Conservation (phyloP, 768 basidiomycete genomes). For the Suillus fuscotomentosus region DNA sequence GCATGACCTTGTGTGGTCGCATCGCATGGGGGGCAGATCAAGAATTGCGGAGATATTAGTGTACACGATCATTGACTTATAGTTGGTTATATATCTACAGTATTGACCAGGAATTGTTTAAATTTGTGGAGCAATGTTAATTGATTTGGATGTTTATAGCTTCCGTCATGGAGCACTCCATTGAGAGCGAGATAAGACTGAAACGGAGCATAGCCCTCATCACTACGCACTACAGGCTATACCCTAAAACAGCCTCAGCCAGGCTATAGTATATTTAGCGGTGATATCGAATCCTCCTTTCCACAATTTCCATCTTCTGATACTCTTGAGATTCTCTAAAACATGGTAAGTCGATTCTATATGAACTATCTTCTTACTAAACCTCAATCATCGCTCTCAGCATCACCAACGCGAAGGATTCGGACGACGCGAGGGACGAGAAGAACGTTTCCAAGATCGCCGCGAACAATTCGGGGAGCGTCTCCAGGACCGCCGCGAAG, state of each 20-base stretch:
- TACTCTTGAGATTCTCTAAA: background rate
- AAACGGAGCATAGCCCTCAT: background rate
- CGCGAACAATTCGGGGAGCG: conserved; percentile 13
- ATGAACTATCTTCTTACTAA: background rate
- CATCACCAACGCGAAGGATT: background rate
- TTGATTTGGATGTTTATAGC: background rate
- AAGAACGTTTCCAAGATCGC: conserved; percentile 9
- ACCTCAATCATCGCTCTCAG: background rate
- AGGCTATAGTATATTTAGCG: background rate
- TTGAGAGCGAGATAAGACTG: no score
- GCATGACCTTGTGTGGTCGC: background rate
- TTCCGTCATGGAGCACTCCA: no score
- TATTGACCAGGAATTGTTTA: background rate
- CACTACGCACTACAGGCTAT: background rate
- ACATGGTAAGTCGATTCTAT: background rate
- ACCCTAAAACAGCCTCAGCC: background rate
- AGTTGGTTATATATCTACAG: background rate
- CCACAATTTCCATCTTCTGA: background rate
- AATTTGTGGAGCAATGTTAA: no score
- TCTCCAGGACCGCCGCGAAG: conserved; percentile 9
- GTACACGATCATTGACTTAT: background rate
- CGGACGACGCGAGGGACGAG: conserved; percentile 9
- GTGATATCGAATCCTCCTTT: background rate
- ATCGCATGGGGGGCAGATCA: background rate
- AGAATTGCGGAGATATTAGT: background rate